Percentiles rank a stretch among this genome's conserved stretches.
Evolutionary conservation across 164 flowering plant genomes (phyloP).

Genomic region (Akebia trifoliata): DNA sequence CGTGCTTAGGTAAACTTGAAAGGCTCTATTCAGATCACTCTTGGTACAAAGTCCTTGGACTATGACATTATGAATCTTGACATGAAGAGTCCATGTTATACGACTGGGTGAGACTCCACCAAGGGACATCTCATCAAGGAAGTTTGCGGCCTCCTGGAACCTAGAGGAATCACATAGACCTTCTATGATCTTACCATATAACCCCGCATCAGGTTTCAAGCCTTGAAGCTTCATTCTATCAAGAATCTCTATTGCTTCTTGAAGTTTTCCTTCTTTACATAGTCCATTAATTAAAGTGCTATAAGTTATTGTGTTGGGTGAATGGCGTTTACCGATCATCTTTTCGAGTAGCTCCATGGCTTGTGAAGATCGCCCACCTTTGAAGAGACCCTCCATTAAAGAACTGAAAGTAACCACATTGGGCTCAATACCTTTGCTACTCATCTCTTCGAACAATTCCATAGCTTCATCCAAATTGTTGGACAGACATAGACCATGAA

Average conservation of each 20-base stretch:
- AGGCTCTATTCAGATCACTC: constrained; percentile 45
- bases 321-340: constrained; percentile 41
- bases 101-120: constrained; percentile 56
- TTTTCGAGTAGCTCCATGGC: constrained; percentile 57
- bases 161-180: constrained; percentile 53
- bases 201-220: constrained; percentile 81
- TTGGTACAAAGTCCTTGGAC: constrained; percentile 59
- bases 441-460: constrained; percentile 60
- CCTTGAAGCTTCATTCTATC: constrained; percentile 95
- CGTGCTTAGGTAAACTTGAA: constrained; percentile 62
- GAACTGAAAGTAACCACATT: constrained; percentile 82
- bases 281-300: constrained; percentile 69
- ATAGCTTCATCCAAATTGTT: constrained; percentile 51
- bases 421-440: constrained; percentile 53
- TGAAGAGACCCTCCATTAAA: constrained; percentile 85
- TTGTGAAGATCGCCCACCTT: constrained; percentile 48
- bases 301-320: constrained; percentile 63
- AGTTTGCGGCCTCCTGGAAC: constrained; percentile 79
- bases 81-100: constrained; percentile 67
- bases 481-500: constrained; percentile 65
- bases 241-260: constrained; percentile 53
- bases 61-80: constrained; percentile 57
- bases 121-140: constrained; percentile 89
- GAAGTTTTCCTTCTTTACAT: constrained; percentile 61
- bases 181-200: constrained; percentile 65